Conservation (phyloP, 192 early-diverging fungal species). For the Coemansia sp. region DNA sequence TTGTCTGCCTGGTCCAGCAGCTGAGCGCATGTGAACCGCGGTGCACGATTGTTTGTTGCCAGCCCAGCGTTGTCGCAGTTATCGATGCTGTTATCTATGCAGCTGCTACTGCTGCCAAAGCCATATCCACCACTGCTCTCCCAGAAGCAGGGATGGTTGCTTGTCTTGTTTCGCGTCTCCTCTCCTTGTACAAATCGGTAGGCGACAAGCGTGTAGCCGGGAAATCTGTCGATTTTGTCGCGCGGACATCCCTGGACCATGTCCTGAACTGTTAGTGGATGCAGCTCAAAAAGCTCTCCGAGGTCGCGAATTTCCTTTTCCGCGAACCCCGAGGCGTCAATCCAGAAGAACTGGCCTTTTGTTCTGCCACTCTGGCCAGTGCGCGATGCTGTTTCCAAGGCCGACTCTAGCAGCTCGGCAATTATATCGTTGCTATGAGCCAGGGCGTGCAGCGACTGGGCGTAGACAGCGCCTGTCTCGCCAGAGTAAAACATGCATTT, state of each 20-base stretch:
- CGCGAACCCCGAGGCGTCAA: slow-evolving; percentile 63
- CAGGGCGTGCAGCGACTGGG: slow-evolving; percentile 19
- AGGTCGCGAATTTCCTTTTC: slow-evolving; percentile 60
- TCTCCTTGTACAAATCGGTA: slow-evolving; percentile 43
- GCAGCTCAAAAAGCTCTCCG: slow-evolving; percentile 66
- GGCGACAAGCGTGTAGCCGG: slow-evolving; percentile 64
- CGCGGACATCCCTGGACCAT: slow-evolving; percentile 83
- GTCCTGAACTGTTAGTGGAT: slow-evolving; percentile 85
- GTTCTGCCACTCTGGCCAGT: not conserved
- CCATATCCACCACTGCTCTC: not conserved
- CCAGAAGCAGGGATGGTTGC: not conserved
- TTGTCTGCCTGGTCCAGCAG: not conserved
- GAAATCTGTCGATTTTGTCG: slow-evolving; percentile 82
- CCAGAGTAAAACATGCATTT: slow-evolving; percentile 36
- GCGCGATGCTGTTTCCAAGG: not conserved
- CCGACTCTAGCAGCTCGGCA: slow-evolving; percentile 8
- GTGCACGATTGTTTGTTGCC: not conserved
- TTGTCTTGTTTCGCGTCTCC: not conserved
- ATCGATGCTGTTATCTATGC: not conserved
- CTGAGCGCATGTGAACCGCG: not conserved
- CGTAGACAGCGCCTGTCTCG: slow-evolving; percentile 23
- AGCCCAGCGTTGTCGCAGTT: not conserved
- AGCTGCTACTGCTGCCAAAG: not conserved
- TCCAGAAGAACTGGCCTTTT: slow-evolving; percentile 63
- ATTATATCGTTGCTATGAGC: slow-evolving; percentile 13